Evolutionary conservation across 176 grass and related monocot genomes (phyloP).

Genomic region (Lolium perenne): DNA sequence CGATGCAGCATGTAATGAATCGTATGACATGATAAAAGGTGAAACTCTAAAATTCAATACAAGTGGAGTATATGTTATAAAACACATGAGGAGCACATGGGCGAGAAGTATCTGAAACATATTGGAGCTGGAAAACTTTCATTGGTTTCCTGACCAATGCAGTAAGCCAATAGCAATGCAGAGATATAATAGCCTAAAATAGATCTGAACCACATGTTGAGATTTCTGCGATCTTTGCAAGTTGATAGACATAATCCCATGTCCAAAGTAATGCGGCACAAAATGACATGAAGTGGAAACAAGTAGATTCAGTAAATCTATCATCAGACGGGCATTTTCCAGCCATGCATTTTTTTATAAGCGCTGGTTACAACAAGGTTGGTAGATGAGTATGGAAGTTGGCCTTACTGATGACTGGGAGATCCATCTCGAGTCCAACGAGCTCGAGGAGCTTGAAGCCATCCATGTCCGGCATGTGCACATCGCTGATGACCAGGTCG

Average conservation of each 20-base stretch:
- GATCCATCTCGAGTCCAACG: slow-evolving; percentile 88
- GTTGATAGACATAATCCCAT: slow-evolving; percentile 25
- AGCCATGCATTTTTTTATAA: background rate
- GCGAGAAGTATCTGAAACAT: background rate
- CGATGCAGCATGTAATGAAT: background rate
- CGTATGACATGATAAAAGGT: background rate
- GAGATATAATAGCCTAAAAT: background rate
- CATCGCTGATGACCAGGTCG: slow-evolving; percentile 89
- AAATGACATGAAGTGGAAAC: slow-evolving; percentile 5
- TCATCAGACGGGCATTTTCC: slow-evolving; percentile 33
- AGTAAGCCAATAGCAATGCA: slow-evolving; percentile 19
- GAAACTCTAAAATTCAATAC: background rate
- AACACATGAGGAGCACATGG: background rate
- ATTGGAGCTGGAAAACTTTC: background rate
- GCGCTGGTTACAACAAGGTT: slow-evolving; percentile 20
- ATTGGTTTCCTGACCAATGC: slow-evolving; percentile 8
- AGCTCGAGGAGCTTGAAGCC: slow-evolving; percentile 92
- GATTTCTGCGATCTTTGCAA: background rate
- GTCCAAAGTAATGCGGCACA: background rate
- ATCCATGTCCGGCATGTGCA: slow-evolving; percentile 97
- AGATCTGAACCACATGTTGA: background rate
- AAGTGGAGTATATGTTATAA: background rate
- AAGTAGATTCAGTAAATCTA: slow-evolving; percentile 33
- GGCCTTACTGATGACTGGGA: slow-evolving; percentile 90
- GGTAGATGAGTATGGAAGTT: background rate